Base-by-base conservation (phyloP, 208 protist genomes). In the Crithidia thermophila region DNA sequence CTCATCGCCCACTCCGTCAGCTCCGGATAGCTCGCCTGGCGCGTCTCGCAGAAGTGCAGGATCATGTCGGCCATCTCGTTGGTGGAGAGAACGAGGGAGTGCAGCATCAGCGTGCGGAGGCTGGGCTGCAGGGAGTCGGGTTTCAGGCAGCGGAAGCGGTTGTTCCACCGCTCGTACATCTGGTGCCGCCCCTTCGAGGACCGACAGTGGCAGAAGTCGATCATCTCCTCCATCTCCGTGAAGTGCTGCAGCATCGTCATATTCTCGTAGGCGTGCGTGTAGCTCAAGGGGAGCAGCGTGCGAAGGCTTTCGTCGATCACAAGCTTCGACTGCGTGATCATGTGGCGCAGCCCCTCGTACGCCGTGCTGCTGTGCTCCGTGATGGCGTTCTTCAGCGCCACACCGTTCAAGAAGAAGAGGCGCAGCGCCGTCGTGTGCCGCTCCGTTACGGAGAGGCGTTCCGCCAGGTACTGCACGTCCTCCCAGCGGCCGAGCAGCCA, bases 171-270 rank as follows among this genome's bases (percentile, higher is more conserved):
- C 59, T 90, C 85, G 42, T 82, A 58, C 43, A 94, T 75, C 59
- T 91, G 84, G 34, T 67, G 60, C n/a, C 83, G 67, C 52, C 83
- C 93, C 85, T 73, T 79, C 21, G 55, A 21, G 31, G 80, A 84
- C 28, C 72, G 50, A 52, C 70, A 85, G 60, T 91, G 66, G 40
- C 77, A 67, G 77, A 92, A 93, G 42, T 88, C 90, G 13, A 99
- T 80, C 20, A 99, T 88, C 82, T 99, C 98, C 85, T 99, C 98
- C 71, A 99, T 94, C 78, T 99, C 99, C 0, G 94, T 93, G 40
- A 99, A 94, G 84, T 99, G 98, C 82, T 99, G 99, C 63, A 99
- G 77, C 56, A 94, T 75, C 14, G 99, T 96, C 14, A 99, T 71
- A 37, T 92, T 90, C 28, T 98, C 87, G 84, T 99, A 99, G 18